Conservation (phyloP, 2,329 filamentous ascomycete species). For the Graphilbum sp. region DNA sequence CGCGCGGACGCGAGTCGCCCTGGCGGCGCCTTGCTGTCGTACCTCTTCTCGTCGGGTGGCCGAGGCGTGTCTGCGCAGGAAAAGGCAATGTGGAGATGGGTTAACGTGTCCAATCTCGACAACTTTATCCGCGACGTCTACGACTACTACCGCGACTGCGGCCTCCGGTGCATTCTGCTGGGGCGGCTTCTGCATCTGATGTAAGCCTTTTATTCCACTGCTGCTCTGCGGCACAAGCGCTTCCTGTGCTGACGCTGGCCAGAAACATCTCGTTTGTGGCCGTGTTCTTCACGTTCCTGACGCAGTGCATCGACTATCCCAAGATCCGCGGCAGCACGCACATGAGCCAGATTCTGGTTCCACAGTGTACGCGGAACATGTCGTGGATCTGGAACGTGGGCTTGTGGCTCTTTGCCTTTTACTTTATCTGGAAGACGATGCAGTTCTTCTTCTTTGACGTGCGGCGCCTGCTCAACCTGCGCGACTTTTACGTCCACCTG, state of each 20-base stretch:
- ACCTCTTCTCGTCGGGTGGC: constrained; percentile 6
- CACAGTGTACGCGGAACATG: constrained; percentile 61
- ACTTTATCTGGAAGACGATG: constrained; percentile 68
- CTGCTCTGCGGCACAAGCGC: too few relatives aligned
- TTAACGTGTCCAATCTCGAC: constrained; percentile 79
- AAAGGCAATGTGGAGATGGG: constrained; percentile 82
- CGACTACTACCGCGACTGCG: constrained; percentile 68
- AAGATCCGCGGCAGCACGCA: constrained; percentile 50
- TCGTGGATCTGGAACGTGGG: constrained; percentile 60
- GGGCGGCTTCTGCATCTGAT: constrained; percentile 55
- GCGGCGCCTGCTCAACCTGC: constrained; percentile 57
- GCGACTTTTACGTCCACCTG: constrained; percentile 71
- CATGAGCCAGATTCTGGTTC: constrained; percentile 39
- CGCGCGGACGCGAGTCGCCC: too few relatives aligned
- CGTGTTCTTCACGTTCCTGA: constrained; percentile 65
- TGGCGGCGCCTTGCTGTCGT: constrained; percentile 7
- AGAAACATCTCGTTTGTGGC: constrained; percentile 73
- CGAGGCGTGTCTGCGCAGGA: constrained; percentile 34
- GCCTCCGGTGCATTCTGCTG: constrained; percentile 71
- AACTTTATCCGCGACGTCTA: constrained; percentile 76
- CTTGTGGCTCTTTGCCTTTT: constrained; percentile 72
- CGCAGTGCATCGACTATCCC: constrained; percentile 71
- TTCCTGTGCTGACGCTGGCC: not conserved
- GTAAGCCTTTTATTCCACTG: constrained; percentile 27
- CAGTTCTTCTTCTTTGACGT: constrained; percentile 54